Evolutionary conservation across 208 protist genomes (phyloP), one percentile per base, ranked within the genome.

Genomic region (Trypanosoma avium): DNA sequence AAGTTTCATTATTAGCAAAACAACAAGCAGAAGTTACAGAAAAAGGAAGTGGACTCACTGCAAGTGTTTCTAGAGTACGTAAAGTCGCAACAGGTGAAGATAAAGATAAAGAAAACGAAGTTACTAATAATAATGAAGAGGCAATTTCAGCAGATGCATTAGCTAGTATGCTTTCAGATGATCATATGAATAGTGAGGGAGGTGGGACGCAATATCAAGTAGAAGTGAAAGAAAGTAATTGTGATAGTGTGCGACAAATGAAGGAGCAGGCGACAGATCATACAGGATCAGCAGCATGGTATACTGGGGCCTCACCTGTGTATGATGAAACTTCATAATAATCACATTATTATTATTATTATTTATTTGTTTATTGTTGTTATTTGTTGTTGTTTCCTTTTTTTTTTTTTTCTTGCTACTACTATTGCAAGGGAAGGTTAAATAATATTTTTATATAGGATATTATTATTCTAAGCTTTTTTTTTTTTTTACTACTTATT

Each of bases 201-300:
- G 61, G 49, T 13, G 88, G 74, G 21, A 55, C 57, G 32, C 50
- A 61, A 15, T 86, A 88, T 68, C 70, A 61, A 10, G 81, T 87
- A 13, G 55, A 77, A 4, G 73, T 91, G 26, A 57, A 70, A 30
- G 59, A 75, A 8, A 73, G 71, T 32, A 19, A 38, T 3, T 10
- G 72, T 40, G 88, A 94, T 53, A 94, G 81, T 60, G 55, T 88
- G 57, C 46, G 46, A 21, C 81, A 82, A 49, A 57, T 94, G 57
- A 61, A 74, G 36, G 79, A 87, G 52, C 58, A 63, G 21, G 80
- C 88, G 1, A 80, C 65, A 27, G 88, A 94, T 47, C 27, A 61
- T 40, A 90, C 85, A 0, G 83, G 81, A 33, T 61, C 50, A 7
- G 22, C 62, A 0, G 75, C 76, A 19, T 94, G 88, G 88, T 94